Evolutionary conservation across 768 basidiomycete genomes (phyloP), one percentile per base, ranked within the genome.

Genomic region (Suillus subluteus): DNA sequence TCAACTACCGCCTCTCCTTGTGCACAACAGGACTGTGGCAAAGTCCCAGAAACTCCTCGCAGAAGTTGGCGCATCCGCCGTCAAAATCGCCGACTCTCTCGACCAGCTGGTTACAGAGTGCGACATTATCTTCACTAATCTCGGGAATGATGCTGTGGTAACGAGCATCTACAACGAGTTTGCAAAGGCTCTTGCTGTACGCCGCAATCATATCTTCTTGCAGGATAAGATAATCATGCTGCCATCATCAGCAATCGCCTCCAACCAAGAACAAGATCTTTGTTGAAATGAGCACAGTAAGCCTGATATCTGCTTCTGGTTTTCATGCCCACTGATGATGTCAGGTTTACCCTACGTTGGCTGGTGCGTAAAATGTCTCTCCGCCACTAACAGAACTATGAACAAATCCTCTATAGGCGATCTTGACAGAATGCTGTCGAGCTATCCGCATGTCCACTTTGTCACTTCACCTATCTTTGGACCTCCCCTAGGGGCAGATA

Each of bases 381-480:
- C 52, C 3, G 9, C 13, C 38, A 32, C 9, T 26, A 16, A 63
- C 4, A 65, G 7, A 37, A 44, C 48, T 18, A 35, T 37, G 56
- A 30, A 62, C 54, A 43, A 62, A 16, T 44, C 11, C 58, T 1
- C 52, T 50, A 13, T 70, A 87, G 91, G 86, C 61, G 86, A 93
- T 74, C 82, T 96, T 30, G 93, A 96, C 75, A 81, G 75, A 9
- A 80, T 90, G 16, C 78, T 94, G 35, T 87, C 91, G 3, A 74
- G 82, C 23, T 79, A 85, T 64, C 83, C 85, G 1, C 85, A 87
- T 71, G 81, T 85, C 35, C 87, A 83, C 70, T 86, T 94, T 72
- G 84, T 97, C 63, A 86, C 88, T n/a, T 87, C 87, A 48, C 95
- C 94, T 4, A 89, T 96, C 21, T 91, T 96, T 67, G 91, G 91